A percentile compares a stretch with the other conserved stretches of the same genome.
These are phyloP conservation scores for Camelina laxa DNA, from an alignment of 345 rosid genomes.

Conservation along the genomic window DNA sequence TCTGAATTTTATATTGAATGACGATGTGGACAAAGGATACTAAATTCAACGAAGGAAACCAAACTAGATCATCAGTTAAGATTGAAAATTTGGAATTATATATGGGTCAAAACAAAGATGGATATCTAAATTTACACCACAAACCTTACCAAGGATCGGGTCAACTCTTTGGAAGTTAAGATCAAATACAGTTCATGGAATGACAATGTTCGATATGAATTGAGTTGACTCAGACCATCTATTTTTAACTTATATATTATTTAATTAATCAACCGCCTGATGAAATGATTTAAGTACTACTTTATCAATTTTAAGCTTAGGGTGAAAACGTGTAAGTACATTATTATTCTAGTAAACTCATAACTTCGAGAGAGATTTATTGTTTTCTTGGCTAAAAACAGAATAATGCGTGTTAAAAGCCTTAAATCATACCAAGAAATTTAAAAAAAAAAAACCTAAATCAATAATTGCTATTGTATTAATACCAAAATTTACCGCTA, in stretches of 20 bases:
- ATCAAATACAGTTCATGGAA: neutral
- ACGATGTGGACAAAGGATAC: conserved; percentile 8
- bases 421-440: neutral
- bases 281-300: neutral
- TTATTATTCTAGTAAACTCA: neutral
- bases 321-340: neutral
- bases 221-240: conserved; percentile 18
- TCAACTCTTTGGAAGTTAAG: conserved; percentile 30
- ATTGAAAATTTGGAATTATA: conserved; percentile 2
- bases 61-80: neutral
- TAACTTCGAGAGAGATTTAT: neutral
- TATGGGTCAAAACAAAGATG: conserved; percentile 23
- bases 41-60: conserved; percentile 27
- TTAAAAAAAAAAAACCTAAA: no score
- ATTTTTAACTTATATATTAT: neutral
- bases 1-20: neutral
- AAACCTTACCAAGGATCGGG: conserved; percentile 14
- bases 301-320: neutral
- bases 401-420: neutral
- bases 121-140: conserved; percentile 21
- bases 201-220: conserved; percentile 16
- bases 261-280: neutral
- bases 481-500: neutral
- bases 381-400: neutral
- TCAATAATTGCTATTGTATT: neutral